Percentiles rank a stretch among this genome's conserved stretches.
phyloP scores from a whole-genome alignment of 2,329 filamentous ascomycete genomes.

The Fusarium abutilonis region DNA sequence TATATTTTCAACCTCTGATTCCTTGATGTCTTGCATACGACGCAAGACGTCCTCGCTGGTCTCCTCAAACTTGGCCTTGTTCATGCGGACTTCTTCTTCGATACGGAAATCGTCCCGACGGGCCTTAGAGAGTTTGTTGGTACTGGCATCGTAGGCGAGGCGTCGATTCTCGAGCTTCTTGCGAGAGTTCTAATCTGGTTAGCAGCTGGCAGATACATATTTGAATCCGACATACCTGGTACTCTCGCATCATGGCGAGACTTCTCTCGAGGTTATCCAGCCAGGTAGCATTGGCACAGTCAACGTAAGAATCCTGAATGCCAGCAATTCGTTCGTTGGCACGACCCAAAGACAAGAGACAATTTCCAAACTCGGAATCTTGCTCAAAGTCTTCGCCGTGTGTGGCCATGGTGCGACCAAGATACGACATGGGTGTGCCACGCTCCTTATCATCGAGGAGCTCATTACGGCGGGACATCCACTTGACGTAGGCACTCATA shows the following conservation, averaged over 20 bases:
- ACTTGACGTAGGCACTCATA: constrained; percentile 88
- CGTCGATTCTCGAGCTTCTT: constrained; percentile 94
- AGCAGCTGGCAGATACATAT: constrained; percentile 1
- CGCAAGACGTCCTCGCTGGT: constrained; percentile 90
- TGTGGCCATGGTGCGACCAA: constrained; percentile 85
- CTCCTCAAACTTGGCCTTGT: constrained; percentile 97
- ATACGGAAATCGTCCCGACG: constrained; percentile 93
- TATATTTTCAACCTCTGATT: constrained; percentile 85
- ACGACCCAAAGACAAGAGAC: constrained; percentile 79
- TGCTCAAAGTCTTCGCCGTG: constrained; percentile 94
- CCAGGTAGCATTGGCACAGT: constrained; percentile 83
- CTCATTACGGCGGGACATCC: constrained; percentile 84
- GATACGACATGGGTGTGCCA: constrained; percentile 77
- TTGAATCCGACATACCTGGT: constrained; percentile 72
- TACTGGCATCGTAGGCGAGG: constrained; percentile 89
- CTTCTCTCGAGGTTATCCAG: constrained; percentile 91
- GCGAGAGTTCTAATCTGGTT: constrained; percentile 69
- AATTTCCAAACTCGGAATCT: constrained; percentile 91
- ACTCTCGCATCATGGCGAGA: constrained; percentile 95
- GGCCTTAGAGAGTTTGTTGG: constrained; percentile 89
- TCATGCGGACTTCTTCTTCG: constrained; percentile 89
- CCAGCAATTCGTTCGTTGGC: constrained; percentile 89
- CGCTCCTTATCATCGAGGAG: constrained; percentile 86
- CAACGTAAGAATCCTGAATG: constrained; percentile 84
- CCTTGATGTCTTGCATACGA: constrained; percentile 96